A percentile compares a stretch with the other conserved stretches of the same genome.
Evolutionary conservation across 768 basidiomycete species (phyloP).

Genomic region (Punctularia strigosozonata): DNA sequence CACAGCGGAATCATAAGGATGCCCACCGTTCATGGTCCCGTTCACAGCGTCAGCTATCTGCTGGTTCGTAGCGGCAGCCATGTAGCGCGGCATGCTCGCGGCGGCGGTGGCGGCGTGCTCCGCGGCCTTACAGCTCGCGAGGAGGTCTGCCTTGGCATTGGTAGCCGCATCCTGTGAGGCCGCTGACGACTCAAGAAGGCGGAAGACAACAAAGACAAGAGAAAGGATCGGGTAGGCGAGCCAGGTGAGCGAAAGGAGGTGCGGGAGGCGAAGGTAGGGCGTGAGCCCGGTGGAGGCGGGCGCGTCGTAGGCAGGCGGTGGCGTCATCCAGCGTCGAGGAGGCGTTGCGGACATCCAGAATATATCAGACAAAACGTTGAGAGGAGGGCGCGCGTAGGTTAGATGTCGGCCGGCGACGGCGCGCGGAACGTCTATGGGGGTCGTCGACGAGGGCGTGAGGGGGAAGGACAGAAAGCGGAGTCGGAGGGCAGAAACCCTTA

Average conservation of each 20-base stretch:
- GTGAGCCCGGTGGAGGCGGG: conserved; percentile 31
- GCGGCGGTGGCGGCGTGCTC: conserved; percentile 73
- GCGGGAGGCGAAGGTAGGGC: conserved; percentile 75
- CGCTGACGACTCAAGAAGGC: conserved; percentile 61
- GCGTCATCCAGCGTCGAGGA: conserved; percentile 19
- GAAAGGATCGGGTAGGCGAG: conserved; percentile 88
- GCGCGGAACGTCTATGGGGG: conserved; percentile 26
- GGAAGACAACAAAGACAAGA: conserved; percentile 77
- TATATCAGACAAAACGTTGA: no score
- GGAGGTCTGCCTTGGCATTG: conserved; percentile 62
- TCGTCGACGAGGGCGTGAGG: conserved; percentile 28
- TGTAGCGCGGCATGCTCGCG: conserved; percentile 78
- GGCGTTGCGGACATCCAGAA: conserved; percentile 19
- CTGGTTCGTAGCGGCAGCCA: conserved; percentile 76
- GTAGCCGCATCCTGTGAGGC: conserved; percentile 56
- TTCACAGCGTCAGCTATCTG: conserved; percentile 74
- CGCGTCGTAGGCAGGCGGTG: conserved; percentile 50
- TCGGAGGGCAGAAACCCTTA: neutral
- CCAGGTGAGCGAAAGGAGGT: conserved; percentile 81
- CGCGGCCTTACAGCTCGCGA: conserved; percentile 78
- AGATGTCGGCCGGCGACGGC: conserved; percentile 39
- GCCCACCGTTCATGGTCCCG: conserved; percentile 63
- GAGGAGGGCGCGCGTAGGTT: conserved; percentile 12
- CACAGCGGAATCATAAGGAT: no score
- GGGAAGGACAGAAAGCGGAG: neutral